phyloP scores from a whole-genome alignment of 1,284 basidiomycete species.

The Golubevia pallescens region DNA sequence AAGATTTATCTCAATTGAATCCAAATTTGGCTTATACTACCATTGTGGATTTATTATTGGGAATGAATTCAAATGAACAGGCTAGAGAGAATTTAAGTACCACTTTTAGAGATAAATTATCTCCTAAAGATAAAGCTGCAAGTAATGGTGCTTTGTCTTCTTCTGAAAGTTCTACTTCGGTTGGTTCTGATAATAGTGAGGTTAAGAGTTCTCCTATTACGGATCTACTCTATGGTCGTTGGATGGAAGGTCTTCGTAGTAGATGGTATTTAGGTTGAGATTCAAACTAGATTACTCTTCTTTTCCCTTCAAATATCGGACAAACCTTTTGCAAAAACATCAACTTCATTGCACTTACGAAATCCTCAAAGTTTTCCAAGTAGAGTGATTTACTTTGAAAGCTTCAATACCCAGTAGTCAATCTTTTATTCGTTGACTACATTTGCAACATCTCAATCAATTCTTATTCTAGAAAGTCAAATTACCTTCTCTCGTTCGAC shows the following conservation, averaged over 20 bases:
- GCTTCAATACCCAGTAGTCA: too few relatives aligned
- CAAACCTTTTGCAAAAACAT: too few relatives aligned
- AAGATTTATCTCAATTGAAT: slow-evolving; percentile 79
- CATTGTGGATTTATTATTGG: slow-evolving; percentile 84
- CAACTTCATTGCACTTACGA: too few relatives aligned
- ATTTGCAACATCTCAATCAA: too few relatives aligned
- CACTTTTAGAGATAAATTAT: slow-evolving; percentile 29
- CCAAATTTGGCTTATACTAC: slow-evolving; percentile 83
- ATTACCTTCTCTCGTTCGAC: too few relatives aligned
- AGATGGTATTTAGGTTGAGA: slow-evolving; percentile 25
- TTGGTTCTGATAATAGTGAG: slow-evolving; percentile 13
- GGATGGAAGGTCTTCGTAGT: slow-evolving; percentile 79
- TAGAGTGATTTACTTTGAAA: too few relatives aligned
- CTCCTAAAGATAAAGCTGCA: slow-evolving; percentile 66
- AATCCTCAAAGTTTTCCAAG: too few relatives aligned
- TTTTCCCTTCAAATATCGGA: too few relatives aligned
- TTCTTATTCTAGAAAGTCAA: too few relatives aligned
- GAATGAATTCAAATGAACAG: slow-evolving; percentile 71
- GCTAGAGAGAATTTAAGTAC: slow-evolving; percentile 27
- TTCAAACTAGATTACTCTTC: too few relatives aligned
- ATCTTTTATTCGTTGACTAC: too few relatives aligned
- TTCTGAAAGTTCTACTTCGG: slow-evolving; percentile 11
- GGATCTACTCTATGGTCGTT: slow-evolving; percentile 90
- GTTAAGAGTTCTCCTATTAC: slow-evolving; percentile 75
- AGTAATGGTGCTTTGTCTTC: slow-evolving; percentile 9